These are phyloP conservation scores for Magnusiomyces fungicola DNA, from an alignment of 1,139 yeast genomes.

Conservation along the genomic window DNA sequence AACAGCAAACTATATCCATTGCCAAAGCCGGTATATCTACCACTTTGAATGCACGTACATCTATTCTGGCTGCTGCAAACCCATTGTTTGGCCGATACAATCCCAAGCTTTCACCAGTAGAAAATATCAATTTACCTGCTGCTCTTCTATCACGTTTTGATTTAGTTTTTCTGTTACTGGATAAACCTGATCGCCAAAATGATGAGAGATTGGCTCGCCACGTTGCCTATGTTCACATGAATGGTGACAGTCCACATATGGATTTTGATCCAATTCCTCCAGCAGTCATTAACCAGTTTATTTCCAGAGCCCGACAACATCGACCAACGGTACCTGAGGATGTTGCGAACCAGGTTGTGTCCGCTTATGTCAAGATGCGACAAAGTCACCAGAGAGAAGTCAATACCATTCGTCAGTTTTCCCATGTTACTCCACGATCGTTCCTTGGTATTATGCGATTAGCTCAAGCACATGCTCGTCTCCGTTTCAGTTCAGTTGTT, in stretches of 20 bases:
- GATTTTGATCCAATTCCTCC: conserved; percentile 74
- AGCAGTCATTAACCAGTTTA: conserved; percentile 74
- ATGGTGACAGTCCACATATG: conserved; percentile 74
- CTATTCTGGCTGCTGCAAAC: conserved; percentile 96
- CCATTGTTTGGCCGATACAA: conserved; percentile 95
- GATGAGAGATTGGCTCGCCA: conserved; percentile 88
- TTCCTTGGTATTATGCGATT: conserved; percentile 83
- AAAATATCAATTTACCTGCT: conserved; percentile 93
- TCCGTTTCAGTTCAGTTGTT: conserved; percentile 72
- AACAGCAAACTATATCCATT: conserved; percentile 95
- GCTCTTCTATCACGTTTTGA: conserved; percentile 95
- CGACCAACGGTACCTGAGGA: conserved; percentile 84
- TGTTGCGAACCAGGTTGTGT: conserved; percentile 83
- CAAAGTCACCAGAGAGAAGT: conserved; percentile 81
- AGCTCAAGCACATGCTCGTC: conserved; percentile 90
- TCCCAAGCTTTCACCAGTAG: conserved; percentile 83
- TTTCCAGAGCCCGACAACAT: conserved; percentile 75
- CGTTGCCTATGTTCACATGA: conserved; percentile 94
- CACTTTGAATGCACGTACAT: conserved; percentile 90
- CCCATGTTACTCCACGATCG: conserved; percentile 94
- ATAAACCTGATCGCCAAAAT: conserved; percentile 68
- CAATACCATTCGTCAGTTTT: conserved; percentile 69
- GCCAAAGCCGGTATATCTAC: conserved; percentile 98
- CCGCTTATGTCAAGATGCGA: conserved; percentile 82
- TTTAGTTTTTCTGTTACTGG: conserved; percentile 76